Percentiles rank a stretch among this genome's conserved stretches.
phyloP scores from a whole-genome alignment of 1,284 basidiomycete genomes.

The Jaminaea rosea region DNA sequence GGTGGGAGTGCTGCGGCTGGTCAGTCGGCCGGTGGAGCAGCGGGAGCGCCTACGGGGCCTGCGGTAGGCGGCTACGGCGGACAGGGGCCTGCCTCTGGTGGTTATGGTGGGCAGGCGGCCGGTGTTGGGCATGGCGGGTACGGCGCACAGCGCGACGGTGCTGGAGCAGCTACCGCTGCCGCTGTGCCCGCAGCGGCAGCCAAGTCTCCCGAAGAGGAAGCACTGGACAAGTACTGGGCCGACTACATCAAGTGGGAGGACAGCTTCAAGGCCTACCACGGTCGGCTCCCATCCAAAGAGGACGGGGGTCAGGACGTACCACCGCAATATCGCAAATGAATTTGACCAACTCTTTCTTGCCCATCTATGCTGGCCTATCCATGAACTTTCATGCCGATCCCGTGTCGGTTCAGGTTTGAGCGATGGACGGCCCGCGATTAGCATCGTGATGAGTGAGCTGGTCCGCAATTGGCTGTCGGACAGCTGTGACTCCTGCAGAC shows the following conservation, averaged over 20 bases:
- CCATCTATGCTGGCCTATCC: not conserved
- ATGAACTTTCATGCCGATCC: no score
- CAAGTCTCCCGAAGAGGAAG: conserved; percentile 26
- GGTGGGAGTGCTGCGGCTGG: not conserved
- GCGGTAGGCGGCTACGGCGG: not conserved
- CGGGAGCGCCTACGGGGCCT: not conserved
- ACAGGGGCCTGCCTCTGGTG: not conserved
- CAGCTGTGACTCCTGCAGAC: no score
- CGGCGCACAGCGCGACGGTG: conserved; percentile 5
- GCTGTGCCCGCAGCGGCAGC: conserved; percentile 5
- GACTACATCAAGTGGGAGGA: conserved; percentile 43
- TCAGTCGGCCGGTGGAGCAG: not conserved
- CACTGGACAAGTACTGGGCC: conserved; percentile 43
- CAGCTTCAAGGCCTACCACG: conserved; percentile 40
- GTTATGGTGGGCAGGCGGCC: conserved; percentile 3
- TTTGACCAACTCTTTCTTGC: not conserved
- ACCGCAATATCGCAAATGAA: conserved; percentile 21
- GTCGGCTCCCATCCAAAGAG: conserved; percentile 33
- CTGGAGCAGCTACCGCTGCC: conserved; percentile 10
- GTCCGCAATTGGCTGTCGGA: no score
- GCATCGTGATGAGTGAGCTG: no score
- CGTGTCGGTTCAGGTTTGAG: no score
- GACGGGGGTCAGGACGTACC: conserved; percentile 44
- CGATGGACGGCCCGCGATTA: no score
- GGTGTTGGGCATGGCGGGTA: conserved; percentile 12